phyloP scores from a whole-genome alignment of 1,284 basidiomycete species.

The Hymenochaete sp. region DNA sequence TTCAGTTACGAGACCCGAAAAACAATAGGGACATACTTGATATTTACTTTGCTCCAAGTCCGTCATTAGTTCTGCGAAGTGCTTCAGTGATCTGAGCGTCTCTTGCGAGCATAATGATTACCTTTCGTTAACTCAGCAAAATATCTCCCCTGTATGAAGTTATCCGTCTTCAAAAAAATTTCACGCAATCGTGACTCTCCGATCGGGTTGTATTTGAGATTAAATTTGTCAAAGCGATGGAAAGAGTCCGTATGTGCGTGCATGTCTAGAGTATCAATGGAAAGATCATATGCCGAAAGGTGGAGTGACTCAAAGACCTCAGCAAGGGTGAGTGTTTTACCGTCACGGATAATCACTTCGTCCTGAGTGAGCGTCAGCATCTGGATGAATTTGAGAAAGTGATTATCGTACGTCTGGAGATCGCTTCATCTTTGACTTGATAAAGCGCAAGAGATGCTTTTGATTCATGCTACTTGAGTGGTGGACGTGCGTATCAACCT shows the following conservation, averaged over 20 bases:
- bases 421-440: slow-evolving; percentile 94
- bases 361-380: slow-evolving; percentile 48
- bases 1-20: slow-evolving; percentile 1
- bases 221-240: slow-evolving; percentile 97
- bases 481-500: slow-evolving; percentile 98
- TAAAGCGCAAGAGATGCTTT: slow-evolving; percentile 98
- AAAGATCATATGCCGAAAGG: slow-evolving; percentile 94
- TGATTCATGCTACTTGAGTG: slow-evolving; percentile 99
- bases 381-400: neutral
- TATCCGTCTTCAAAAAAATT: slow-evolving; percentile 99
- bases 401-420: slow-evolving; percentile 52
- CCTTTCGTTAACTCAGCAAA: slow-evolving; percentile 92
- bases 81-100: neutral
- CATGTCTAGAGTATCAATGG: slow-evolving; percentile 99
- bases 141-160: slow-evolving; percentile 86
- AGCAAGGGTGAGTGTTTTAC: slow-evolving; percentile 78
- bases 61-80: slow-evolving; percentile 75
- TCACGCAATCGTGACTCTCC: slow-evolving; percentile 93
- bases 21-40: slow-evolving; percentile 46
- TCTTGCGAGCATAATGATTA: slow-evolving; percentile 24
- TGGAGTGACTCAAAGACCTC: slow-evolving; percentile 96
- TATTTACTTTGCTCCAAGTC: slow-evolving; percentile 99
- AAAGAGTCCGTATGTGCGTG: slow-evolving; percentile 97
- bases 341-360: slow-evolving; percentile 92
- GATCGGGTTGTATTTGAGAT: slow-evolving; percentile 88